phyloP scores from a whole-genome alignment of 2,329 filamentous ascomycete genomes.

The Grosmannia clavigera region DNA sequence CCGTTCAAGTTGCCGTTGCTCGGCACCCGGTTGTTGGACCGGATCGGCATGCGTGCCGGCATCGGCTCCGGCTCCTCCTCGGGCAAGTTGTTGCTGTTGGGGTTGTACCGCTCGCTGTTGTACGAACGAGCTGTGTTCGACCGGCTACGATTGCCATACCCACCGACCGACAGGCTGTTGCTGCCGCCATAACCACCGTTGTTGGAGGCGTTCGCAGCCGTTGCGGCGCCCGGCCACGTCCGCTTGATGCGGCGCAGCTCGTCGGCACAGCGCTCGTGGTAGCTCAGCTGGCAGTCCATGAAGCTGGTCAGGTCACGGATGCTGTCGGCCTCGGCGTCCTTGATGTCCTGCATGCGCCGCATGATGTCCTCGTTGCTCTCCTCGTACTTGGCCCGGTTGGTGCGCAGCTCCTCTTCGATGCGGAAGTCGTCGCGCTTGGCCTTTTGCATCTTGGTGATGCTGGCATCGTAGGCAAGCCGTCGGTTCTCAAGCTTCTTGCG shows the following conservation, averaged over 20 bases:
- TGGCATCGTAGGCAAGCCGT: conserved; percentile 81
- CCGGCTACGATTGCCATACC: conserved; percentile 24
- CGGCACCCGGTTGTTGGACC: conserved; percentile 21
- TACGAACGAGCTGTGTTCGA: conserved; percentile 37
- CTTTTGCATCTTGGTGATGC: conserved; percentile 81
- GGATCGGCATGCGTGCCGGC: conserved; percentile 31
- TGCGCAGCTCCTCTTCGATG: conserved; percentile 81
- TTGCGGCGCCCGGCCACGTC: conserved; percentile 25
- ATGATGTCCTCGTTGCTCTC: conserved; percentile 87
- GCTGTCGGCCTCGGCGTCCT: conserved; percentile 77
- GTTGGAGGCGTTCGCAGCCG: conserved; percentile 2
- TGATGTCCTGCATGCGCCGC: conserved; percentile 91
- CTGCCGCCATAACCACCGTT: conserved; percentile 6
- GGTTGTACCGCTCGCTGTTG: conserved; percentile 16
- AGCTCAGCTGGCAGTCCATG: conserved; percentile 78
- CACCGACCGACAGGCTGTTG: conserved; percentile 10
- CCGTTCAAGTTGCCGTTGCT: conserved; percentile 9
- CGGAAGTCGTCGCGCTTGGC: conserved; percentile 88
- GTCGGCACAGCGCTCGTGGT: conserved; percentile 82
- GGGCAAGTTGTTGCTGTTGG: conserved; percentile 22
- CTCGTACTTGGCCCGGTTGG: conserved; percentile 90
- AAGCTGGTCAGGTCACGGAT: conserved; percentile 69
- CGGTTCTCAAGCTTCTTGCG: conserved; percentile 91
- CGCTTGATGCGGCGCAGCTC: conserved; percentile 51
- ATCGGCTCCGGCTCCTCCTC: conserved; percentile 22